Conservation (phyloP, 345 rosid species). For the Eucalyptus polybractea region DNA sequence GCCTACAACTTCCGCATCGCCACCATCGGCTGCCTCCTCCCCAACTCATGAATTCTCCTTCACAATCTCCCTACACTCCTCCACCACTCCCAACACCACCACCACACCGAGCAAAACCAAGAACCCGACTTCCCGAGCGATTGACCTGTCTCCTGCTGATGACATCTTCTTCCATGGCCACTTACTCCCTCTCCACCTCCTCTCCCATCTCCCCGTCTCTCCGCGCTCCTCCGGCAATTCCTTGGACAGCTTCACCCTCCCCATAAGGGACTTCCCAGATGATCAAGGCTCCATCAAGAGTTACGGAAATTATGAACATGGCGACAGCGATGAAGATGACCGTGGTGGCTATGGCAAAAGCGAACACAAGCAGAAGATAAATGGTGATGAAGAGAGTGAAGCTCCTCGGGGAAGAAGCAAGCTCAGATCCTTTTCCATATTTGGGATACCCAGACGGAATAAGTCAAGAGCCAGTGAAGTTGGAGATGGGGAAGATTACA, state of each 20-base stretch:
- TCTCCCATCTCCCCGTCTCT: slow-evolving; percentile 77
- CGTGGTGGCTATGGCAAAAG: neutral
- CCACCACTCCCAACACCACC: slow-evolving; percentile 1
- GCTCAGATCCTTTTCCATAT: slow-evolving; percentile 66
- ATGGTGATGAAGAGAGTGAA: neutral
- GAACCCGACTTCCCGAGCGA: slow-evolving; percentile 37
- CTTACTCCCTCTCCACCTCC: slow-evolving; percentile 89
- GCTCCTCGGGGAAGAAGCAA: slow-evolving; percentile 7
- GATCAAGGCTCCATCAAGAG: slow-evolving; percentile 2
- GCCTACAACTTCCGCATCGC: neutral
- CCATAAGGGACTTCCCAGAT: slow-evolving; percentile 25
- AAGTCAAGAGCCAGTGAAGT: slow-evolving; percentile 19
- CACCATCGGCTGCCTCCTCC: slow-evolving; percentile 61
- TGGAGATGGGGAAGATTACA: slow-evolving; percentile 15
- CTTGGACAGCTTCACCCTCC: slow-evolving; percentile 55
- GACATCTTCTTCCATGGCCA: slow-evolving; percentile 99
- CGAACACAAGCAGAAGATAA: neutral
- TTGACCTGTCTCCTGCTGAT: slow-evolving; percentile 92
- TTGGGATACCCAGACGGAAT: slow-evolving; percentile 41
- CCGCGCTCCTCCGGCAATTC: slow-evolving; percentile 75
- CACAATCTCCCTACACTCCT: slow-evolving; percentile 72
- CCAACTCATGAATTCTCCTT: slow-evolving; percentile 95
- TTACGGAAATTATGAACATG: neutral
- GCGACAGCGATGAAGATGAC: neutral
- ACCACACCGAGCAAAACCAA: neutral